Conservation (phyloP, 441 rosid genomes). For the Sinapis alba region DNA sequence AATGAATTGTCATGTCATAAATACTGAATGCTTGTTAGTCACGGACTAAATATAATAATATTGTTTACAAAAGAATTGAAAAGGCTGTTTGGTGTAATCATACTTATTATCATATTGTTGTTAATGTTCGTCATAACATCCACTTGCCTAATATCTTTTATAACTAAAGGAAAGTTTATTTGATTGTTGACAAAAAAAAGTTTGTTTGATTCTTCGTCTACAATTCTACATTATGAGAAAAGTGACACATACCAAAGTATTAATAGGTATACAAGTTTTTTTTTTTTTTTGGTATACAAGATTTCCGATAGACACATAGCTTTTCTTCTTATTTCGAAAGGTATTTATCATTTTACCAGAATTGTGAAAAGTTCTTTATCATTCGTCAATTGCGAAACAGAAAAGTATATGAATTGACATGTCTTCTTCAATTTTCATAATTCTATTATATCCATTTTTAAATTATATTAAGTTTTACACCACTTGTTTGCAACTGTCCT, state of each 20-base stretch:
- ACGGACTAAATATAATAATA: conserved; percentile 17
- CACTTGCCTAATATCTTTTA: conserved; percentile 31
- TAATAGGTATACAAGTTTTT: too few species aligned
- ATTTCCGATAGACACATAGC: neutral
- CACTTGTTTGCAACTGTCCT: neutral
- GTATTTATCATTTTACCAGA: neutral
- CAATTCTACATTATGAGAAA: conserved; percentile 17
- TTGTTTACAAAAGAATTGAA: neutral
- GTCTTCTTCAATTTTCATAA: conserved; percentile 8
- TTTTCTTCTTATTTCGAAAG: conserved; percentile 21
- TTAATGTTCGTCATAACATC: too few species aligned
- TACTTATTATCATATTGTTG: conserved; percentile 27
- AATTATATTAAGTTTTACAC: neutral
- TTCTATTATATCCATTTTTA: neutral
- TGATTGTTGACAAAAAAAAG: too few species aligned
- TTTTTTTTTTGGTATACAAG: too few species aligned
- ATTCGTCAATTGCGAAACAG: conserved; percentile 8
- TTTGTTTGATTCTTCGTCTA: conserved; percentile 5
- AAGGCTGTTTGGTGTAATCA: conserved; percentile 31
- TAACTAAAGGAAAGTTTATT: too few species aligned
- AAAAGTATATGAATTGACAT: conserved; percentile 28
- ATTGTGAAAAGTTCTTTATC: conserved; percentile 24
- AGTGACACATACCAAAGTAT: conserved; percentile 15
- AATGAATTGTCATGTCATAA: conserved; percentile 13
- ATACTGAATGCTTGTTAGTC: conserved; percentile 17